Percentiles rank a stretch among this genome's conserved stretches.
Evolutionary conservation across 176 grass and related monocot genomes (phyloP).

Genomic region (Echinochloa phyllopogon): DNA sequence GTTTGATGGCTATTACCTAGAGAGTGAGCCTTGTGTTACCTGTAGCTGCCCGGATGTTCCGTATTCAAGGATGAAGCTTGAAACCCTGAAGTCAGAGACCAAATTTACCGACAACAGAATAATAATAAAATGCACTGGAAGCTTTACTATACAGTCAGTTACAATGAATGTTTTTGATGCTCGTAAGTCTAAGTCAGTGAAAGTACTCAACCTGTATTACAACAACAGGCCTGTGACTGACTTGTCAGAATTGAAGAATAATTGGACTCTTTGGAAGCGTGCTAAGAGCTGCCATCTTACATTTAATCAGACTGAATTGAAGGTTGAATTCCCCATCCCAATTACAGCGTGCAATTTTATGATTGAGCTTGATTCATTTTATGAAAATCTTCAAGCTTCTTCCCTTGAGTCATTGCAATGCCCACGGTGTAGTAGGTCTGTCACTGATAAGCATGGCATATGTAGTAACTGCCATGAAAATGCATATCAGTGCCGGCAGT

Average conservation of each 20-base stretch:
- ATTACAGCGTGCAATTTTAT: conserved; percentile 99
- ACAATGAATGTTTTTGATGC: conserved; percentile 99
- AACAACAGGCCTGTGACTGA: conserved; percentile 88
- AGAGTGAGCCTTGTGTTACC: conserved; percentile 97
- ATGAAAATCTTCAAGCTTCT: conserved; percentile 98
- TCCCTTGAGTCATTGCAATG: conserved; percentile 98
- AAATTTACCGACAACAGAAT: conserved; percentile 99
- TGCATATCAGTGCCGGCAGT: conserved; percentile 97
- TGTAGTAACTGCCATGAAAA: conserved; percentile 99
- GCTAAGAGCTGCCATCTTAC: conserved; percentile 96
- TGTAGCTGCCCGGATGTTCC: conserved; percentile 98
- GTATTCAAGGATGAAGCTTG: conserved; percentile 89
- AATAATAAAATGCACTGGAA: conserved; percentile 97
- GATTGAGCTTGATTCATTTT: conserved; percentile 99
- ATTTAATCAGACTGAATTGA: conserved; percentile 90
- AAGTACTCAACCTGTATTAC: conserved; percentile 95
- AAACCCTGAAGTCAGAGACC: conserved; percentile 95
- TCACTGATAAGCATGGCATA: conserved; percentile 97
- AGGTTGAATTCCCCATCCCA: conserved; percentile 95
- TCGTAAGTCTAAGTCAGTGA: conserved; percentile 95
- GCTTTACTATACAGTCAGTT: conserved; percentile 93
- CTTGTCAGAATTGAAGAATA: conserved; percentile 95
- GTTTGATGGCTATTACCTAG: conserved; percentile 97
- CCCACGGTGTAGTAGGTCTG: conserved; percentile 91
- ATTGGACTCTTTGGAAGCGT: conserved; percentile 98